Percentiles rank a stretch among this genome's conserved stretches.
Evolutionary conservation across 2,329 filamentous ascomycete genomes (phyloP).

Genomic region (Sarocladium strictum): DNA sequence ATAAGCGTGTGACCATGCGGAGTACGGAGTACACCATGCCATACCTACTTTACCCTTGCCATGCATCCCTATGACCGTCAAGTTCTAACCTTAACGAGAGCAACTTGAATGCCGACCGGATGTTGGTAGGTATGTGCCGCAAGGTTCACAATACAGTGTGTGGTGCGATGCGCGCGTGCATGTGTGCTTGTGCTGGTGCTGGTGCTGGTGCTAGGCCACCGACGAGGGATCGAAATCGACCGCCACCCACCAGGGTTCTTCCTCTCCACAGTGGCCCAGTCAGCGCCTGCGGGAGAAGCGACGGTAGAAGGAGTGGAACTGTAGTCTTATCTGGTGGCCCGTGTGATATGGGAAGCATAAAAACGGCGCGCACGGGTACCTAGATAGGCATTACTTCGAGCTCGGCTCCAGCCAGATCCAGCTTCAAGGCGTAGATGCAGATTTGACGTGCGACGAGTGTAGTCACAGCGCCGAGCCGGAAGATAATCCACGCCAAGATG

Average conservation of each 20-base stretch:
- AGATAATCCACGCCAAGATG: constrained; percentile 3
- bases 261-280: neutral
- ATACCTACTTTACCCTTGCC: too few species aligned
- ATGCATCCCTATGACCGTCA: too few species aligned
- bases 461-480: neutral
- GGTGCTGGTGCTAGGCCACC: too few species aligned
- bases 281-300: constrained; percentile 6
- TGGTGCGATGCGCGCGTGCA: too few species aligned
- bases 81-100: too few species aligned
- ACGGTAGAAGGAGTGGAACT: constrained; percentile 1
- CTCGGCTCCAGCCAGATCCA: too few species aligned
- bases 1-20: neutral
- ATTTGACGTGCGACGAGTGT: neutral
- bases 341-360: neutral
- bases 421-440: neutral
- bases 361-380: neutral
- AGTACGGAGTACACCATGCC: neutral
- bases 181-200: too few species aligned
- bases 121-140: too few species aligned
- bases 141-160: too few species aligned
- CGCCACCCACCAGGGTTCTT: neutral
- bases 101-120: too few species aligned
- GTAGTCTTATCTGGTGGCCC: constrained; percentile 2
- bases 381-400: neutral
- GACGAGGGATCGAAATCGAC: too few species aligned